Base-by-base conservation (phyloP, 164 flowering plant genomes). In the Vitis labrusca region DNA sequence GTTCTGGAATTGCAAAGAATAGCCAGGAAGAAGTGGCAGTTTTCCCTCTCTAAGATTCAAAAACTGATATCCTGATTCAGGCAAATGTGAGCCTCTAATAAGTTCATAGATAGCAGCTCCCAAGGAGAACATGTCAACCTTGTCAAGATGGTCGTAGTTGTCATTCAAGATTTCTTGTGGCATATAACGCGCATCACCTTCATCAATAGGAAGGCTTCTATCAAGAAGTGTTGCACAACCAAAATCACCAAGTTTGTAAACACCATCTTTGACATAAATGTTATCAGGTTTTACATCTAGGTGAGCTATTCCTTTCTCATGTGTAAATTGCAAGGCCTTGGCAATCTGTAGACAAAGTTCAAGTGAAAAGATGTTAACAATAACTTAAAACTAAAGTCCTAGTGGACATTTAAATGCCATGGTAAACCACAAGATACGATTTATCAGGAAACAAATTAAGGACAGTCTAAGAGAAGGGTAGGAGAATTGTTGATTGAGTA, bases 141-240 rank as follows among this genome's bases (percentile, higher is more conserved):
- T 91, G 73, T 91, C 91, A 17, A 95, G 91, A 73, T 89, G 77
- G 71, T 95, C 98, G 74, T 86, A 89, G 23, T 85, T 80, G 64
- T 91, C 97, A 70, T 93, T 95, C 61, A 95, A 74, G 61, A 95
- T 90, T 84, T 95, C 99, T 65, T 78, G 93, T 70, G 99, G 97
- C 98, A 91, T 90, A 75, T 95, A 95, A 1, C 98, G 92, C 19
- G 94, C 96, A 86, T 95, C 99, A 2, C 99, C 98, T 76, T 93
- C 99, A 76, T 95, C 99, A 66, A 93, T 79, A 9, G 97, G 91
- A 58, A 95, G 77, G 79, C 90, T 91, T 61, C 79, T 74, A 72
- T 93, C 82, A 2, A 91, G 73, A 12, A 84, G 91, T 32, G 94
- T 93, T 49, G 97, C 93, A 80, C 97, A 90, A 67, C 99, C 99